These are phyloP conservation scores for Ammopiptanthus mongolicus DNA, from an alignment of 306 rosid genomes.

Conservation along the genomic window DNA sequence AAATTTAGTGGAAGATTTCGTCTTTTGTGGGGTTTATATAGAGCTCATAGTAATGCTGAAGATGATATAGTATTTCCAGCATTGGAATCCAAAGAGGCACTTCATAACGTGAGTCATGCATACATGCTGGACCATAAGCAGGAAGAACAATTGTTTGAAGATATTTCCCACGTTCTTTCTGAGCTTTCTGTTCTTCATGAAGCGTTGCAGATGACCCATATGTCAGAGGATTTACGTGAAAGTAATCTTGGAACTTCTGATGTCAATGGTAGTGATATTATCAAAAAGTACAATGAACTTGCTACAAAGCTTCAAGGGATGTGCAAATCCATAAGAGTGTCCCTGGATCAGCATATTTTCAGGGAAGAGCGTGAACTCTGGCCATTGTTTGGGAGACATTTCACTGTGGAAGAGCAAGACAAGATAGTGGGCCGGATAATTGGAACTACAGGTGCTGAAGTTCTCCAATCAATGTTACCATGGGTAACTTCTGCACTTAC, in stretches of 20 bases:
- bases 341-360: constrained; percentile 90
- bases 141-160: constrained; percentile 87
- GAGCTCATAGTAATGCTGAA: constrained; percentile 99
- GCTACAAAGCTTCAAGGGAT: constrained; percentile 97
- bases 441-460: constrained; percentile 99
- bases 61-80: constrained; percentile 99
- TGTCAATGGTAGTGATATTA: constrained; percentile 32
- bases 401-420: constrained; percentile 96
- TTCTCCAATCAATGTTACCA: constrained; percentile 96
- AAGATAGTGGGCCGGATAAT: constrained; percentile 92
- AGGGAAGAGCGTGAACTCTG: constrained; percentile 96
- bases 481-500: constrained; percentile 99
- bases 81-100: constrained; percentile 93
- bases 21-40: constrained; percentile 93
- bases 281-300: constrained; percentile 61
- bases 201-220: constrained; percentile 43
- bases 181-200: constrained; percentile 79
- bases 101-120: constrained; percentile 94
- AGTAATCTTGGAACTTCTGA: constrained; percentile 34
- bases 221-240: constrained; percentile 33
- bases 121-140: constrained; percentile 95
- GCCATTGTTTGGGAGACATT: constrained; percentile 93
- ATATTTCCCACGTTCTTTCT: constrained; percentile 76
- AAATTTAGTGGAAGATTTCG: constrained; percentile 94
- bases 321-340: constrained; percentile 92